These are phyloP conservation scores for Immersiella caudata DNA, from an alignment of 495 filamentous ascomycete genomes.

Conservation along the genomic window DNA sequence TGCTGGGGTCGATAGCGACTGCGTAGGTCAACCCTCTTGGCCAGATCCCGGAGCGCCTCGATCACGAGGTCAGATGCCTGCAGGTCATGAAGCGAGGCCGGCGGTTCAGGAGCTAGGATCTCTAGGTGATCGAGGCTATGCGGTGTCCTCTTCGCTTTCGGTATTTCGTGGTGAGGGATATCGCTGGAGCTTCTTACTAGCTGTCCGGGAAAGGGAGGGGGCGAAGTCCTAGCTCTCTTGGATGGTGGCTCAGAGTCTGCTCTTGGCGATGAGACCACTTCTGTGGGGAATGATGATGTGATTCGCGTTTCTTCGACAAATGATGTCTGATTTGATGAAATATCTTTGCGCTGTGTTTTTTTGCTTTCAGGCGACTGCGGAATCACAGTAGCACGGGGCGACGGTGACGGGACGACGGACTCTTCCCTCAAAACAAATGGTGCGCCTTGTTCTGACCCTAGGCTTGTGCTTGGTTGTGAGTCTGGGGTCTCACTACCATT, in stretches of 20 bases:
- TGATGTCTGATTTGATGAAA: slow-evolving; percentile 4
- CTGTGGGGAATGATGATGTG: slow-evolving; percentile 4
- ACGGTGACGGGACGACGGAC: not conserved
- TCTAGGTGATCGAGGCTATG: slow-evolving; percentile 33
- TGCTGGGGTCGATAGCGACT: slow-evolving; percentile 55
- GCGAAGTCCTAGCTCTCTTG: slow-evolving; percentile 30
- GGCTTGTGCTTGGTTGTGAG: not conserved
- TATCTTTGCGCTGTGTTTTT: slow-evolving; percentile 7
- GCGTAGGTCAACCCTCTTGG: slow-evolving; percentile 51
- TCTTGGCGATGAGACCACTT: slow-evolving; percentile 26
- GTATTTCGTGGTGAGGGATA: slow-evolving; percentile 30
- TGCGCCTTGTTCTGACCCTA: not conserved
- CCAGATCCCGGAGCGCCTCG: slow-evolving; percentile 55
- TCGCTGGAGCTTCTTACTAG: slow-evolving; percentile 43
- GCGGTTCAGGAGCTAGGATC: slow-evolving; percentile 41
- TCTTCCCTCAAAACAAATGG: not conserved
- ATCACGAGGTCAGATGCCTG: slow-evolving; percentile 50
- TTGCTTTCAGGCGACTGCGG: slow-evolving; percentile 23
- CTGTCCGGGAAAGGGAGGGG: slow-evolving; percentile 17
- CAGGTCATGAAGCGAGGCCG: slow-evolving; percentile 26
- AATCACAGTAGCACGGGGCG: slow-evolving; percentile 14
- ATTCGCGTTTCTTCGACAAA: slow-evolving; percentile 7
- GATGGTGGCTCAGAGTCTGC: slow-evolving; percentile 44
- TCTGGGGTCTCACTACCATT: not conserved
- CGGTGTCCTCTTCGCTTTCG: not conserved